Percentiles rank a stretch among this genome's conserved stretches.
Evolutionary conservation across 225 moss, liverwort and hornwort species (phyloP).

Genomic region (Sphagnum tenellum): DNA sequence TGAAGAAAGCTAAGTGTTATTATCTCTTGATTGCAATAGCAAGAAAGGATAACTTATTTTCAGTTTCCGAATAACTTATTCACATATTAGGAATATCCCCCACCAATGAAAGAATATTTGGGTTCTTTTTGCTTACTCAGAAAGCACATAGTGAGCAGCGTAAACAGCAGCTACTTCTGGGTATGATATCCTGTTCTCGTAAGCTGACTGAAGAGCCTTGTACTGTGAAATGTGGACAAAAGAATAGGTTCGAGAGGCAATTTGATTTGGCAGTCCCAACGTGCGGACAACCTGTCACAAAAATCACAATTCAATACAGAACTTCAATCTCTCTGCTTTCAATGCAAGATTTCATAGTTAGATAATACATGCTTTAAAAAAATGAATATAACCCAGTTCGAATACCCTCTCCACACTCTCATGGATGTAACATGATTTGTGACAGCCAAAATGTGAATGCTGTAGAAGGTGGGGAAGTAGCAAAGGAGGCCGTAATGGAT

Average conservation of each 20-base stretch:
- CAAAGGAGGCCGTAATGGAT: background rate
- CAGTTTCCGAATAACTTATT: background rate
- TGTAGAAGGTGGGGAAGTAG: background rate
- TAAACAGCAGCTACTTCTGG: slow-evolving; percentile 70
- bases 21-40: background rate
- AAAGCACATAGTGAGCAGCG: slow-evolving; percentile 61
- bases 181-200: slow-evolving; percentile 14
- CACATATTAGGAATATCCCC: too few species aligned
- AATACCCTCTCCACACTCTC: background rate
- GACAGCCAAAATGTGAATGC: too few species aligned
- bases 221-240: slow-evolving; percentile 63
- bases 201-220: slow-evolving; percentile 58
- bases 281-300: slow-evolving; percentile 48
- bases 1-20: background rate
- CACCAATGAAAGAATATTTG: background rate
- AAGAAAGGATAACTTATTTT: background rate
- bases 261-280: slow-evolving; percentile 58
- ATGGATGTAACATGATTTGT: background rate
- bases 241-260: slow-evolving; percentile 48
- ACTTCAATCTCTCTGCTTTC: background rate
- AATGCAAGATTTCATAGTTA: too few species aligned
- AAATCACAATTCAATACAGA: background rate
- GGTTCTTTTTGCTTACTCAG: slow-evolving; percentile 38
- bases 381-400: background rate
- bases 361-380: too few species aligned